phyloP scores from a whole-genome alignment of 495 filamentous ascomycete genomes.

The Opeltia flavorubescens region DNA sequence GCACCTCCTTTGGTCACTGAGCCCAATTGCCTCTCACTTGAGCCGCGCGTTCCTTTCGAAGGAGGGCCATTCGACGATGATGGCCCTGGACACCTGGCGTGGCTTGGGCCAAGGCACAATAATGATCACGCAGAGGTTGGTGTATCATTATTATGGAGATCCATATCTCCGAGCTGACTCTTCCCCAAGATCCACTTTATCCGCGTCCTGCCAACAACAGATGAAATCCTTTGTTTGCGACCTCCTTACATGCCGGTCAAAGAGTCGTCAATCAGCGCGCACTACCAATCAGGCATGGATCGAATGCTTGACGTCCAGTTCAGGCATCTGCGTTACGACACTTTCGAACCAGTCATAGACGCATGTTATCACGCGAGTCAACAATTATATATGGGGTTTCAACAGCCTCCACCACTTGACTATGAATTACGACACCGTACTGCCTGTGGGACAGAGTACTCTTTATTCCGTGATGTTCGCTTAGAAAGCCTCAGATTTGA shows the following conservation, averaged over 20 bases:
- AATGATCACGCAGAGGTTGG: slow-evolving; percentile 13
- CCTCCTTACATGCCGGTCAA: slow-evolving; percentile 15
- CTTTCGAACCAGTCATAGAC: slow-evolving; percentile 11
- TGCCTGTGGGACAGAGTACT: slow-evolving; percentile 10
- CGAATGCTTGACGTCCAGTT: slow-evolving; percentile 16
- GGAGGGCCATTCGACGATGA: slow-evolving; percentile 14
- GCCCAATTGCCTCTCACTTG: slow-evolving; percentile 8
- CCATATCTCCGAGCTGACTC: too few relatives aligned
- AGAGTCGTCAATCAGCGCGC: slow-evolving; percentile 3
- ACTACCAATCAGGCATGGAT: slow-evolving; percentile 7
- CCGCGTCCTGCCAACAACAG: slow-evolving; percentile 15
- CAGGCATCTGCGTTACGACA: slow-evolving; percentile 17
- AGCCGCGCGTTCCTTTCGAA: slow-evolving; percentile 1
- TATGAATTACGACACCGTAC: slow-evolving; percentile 14
- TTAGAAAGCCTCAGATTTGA: slow-evolving; percentile 14
- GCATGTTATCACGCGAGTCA: slow-evolving; percentile 17
- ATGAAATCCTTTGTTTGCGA: slow-evolving; percentile 14
- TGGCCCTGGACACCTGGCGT: slow-evolving; percentile 12
- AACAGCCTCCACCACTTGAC: neutral
- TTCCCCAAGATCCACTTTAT: slow-evolving; percentile 11
- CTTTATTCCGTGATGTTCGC: slow-evolving; percentile 12
- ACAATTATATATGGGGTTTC: neutral
- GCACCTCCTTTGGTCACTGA: neutral
- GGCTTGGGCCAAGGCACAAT: slow-evolving; percentile 13
- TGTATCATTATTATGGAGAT: neutral